These are phyloP conservation scores for Chamaenerion angustifolium DNA, from an alignment of 345 rosid genomes.

Conservation along the genomic window DNA sequence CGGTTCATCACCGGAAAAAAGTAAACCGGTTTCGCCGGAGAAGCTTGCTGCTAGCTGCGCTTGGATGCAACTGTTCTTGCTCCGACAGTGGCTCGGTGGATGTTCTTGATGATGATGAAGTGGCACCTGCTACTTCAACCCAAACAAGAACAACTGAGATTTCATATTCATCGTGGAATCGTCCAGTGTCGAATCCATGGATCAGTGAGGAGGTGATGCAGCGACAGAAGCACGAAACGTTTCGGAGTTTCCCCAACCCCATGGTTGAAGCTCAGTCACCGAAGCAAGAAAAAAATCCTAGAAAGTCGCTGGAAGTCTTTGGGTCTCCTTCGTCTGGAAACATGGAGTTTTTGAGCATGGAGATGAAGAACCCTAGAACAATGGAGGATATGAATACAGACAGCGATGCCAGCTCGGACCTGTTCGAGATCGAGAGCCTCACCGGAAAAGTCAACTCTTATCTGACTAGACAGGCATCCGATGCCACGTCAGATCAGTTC, in stretches of 20 bases:
- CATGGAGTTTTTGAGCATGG: conserved; percentile 16
- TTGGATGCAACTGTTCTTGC: conserved; percentile 55
- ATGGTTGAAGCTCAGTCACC: too few relatives aligned
- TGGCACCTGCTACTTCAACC: too few relatives aligned
- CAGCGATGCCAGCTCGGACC: conserved; percentile 79
- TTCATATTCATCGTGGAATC: too few relatives aligned
- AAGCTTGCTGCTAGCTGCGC: conserved; percentile 40
- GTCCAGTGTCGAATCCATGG: too few relatives aligned
- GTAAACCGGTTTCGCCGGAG: conserved; percentile 12
- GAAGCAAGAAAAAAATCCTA: too few relatives aligned
- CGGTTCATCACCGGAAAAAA: conserved; percentile 2
- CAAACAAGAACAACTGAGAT: too few relatives aligned
- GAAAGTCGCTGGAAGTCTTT: too few relatives aligned
- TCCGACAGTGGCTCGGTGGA: conserved; percentile 40
- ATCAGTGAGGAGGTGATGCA: too few relatives aligned
- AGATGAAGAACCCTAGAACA: conserved; percentile 18
- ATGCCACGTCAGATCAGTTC: conserved; percentile 30
- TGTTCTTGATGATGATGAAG: conserved; percentile 3
- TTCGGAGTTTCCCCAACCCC: too few relatives aligned
- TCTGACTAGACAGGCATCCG: conserved; percentile 29
- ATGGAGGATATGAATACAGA: conserved; percentile 13
- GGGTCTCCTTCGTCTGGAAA: conserved; percentile 2
- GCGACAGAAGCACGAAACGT: too few relatives aligned
- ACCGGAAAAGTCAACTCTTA: conserved; percentile 43
- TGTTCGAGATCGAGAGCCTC: conserved; percentile 79